Conservation (phyloP, 2,329 filamentous ascomycete genomes). For the Mariannaea sp. region DNA sequence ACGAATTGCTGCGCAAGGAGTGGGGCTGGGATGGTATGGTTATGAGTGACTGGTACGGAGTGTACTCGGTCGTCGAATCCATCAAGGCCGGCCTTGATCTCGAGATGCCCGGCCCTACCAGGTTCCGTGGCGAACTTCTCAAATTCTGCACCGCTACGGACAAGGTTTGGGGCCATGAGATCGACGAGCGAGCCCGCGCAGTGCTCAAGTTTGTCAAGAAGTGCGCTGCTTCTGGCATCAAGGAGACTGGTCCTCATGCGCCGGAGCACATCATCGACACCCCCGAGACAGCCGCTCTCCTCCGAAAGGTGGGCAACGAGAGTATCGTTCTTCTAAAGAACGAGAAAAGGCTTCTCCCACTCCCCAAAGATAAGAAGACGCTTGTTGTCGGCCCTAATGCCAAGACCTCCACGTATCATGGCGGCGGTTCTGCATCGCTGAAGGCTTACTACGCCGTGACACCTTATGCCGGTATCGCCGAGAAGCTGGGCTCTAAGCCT, state of each 20-base stretch:
- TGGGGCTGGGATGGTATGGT: constrained; percentile 63
- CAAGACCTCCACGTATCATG: constrained; percentile 61
- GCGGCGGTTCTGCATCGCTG: constrained; percentile 68
- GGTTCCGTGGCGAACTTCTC: constrained; percentile 56
- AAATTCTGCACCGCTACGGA: constrained; percentile 59
- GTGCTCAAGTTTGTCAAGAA: constrained; percentile 65
- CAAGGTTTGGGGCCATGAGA: constrained; percentile 58
- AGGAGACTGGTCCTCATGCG: constrained; percentile 60
- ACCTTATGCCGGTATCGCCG: constrained; percentile 71
- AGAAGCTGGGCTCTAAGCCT: constrained; percentile 51
- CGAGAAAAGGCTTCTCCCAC: constrained; percentile 64
- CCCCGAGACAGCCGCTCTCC: constrained; percentile 64
- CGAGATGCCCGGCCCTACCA: constrained; percentile 63
- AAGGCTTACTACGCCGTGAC: constrained; percentile 70
- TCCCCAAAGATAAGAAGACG: constrained; percentile 65
- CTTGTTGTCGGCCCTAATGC: constrained; percentile 63
- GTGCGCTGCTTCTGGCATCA: constrained; percentile 57
- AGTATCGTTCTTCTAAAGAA: constrained; percentile 78
- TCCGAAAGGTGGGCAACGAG: constrained; percentile 69
- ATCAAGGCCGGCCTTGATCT: constrained; percentile 59
- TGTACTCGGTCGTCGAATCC: constrained; percentile 58
- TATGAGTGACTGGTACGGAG: constrained; percentile 66
- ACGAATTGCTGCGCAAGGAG: constrained; percentile 57
- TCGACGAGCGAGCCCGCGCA: constrained; percentile 62
- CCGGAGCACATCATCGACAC: constrained; percentile 61